Evolutionary conservation across 306 rosid species (phyloP), one percentile per base, ranked within the genome.

Genomic region (Prinsepia uniflora): DNA sequence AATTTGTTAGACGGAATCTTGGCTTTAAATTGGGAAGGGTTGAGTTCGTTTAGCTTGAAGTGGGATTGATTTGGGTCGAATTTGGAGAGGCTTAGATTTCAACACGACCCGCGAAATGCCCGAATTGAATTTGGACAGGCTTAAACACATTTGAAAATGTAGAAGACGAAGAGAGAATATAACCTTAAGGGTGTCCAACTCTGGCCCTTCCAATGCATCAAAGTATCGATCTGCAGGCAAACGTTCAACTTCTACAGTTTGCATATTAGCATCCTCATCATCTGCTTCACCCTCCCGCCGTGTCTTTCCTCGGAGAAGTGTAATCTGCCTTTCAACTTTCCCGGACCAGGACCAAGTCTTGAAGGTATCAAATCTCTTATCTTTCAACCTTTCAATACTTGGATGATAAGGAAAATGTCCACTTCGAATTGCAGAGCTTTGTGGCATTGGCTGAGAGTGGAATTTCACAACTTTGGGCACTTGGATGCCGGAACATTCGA

Each of bases 271-370:
- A 72, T 57, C 67, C 17, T 74, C 84, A 5, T 86, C 78, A n/a
- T 17, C 75, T 50, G n/a, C n/a, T 45, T 18, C 39, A 58, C 56
- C 39, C 30, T 64, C 73, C 12, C 15, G 59, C 0, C 79, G 82
- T n/a, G 78, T 19, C 79, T 82, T 92, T 67, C 91, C 91, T 0
- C 96, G 84, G 6, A 90, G 85, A 7, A 80, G 36, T 57, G 96
- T n/a, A 45, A 92, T 22, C 36, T 90, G 96, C 74, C 87, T 86
- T 79, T 85, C 96, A 56, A 92, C 84, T 76, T 65, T 81, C 40
- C 96, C 90, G 19, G 96, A 86, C 86, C 81, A 88, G 19, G 96
- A 86, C 86, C 81, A 88, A 59, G 98, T 92, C 75, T 90, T 92
- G 53, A 92, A 92, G 55, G 91, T 81, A 72, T 92, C 93, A 79